These are phyloP conservation scores for Gossypium turneri DNA, from an alignment of 345 rosid genomes.

Conservation along the genomic window DNA sequence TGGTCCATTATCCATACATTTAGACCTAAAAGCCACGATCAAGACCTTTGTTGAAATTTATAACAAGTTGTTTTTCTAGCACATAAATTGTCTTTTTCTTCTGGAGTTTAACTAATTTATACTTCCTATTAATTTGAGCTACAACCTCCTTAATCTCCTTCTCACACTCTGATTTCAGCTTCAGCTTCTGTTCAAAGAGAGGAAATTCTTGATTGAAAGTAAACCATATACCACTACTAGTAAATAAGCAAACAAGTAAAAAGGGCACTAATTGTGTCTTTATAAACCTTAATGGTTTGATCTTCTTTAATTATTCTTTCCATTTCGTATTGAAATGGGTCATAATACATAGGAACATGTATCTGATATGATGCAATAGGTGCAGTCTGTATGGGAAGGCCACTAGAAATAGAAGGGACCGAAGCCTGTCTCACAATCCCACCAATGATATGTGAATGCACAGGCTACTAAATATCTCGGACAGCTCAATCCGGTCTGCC, in stretches of 20 bases:
- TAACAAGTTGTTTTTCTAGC: slow-evolving; percentile 37
- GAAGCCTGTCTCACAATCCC: slow-evolving; percentile 16
- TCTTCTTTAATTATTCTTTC: slow-evolving; percentile 43
- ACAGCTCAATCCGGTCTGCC: slow-evolving; percentile 18
- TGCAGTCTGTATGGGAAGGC: slow-evolving; percentile 25
- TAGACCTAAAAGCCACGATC: slow-evolving; percentile 55
- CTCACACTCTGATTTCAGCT: slow-evolving; percentile 40
- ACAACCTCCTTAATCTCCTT: slow-evolving; percentile 50
- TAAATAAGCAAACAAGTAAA: slow-evolving; percentile 17
- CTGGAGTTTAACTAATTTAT: slow-evolving; percentile 31
- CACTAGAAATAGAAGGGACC: slow-evolving; percentile 16
- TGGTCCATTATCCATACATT: slow-evolving; percentile 34
- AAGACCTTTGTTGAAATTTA: slow-evolving; percentile 35
- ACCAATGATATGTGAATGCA: background rate
- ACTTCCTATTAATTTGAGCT: slow-evolving; percentile 43
- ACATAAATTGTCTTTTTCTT: slow-evolving; percentile 33
- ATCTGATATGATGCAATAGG: slow-evolving; percentile 18
- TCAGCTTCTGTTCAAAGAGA: slow-evolving; percentile 42
- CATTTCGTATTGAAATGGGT: slow-evolving; percentile 62
- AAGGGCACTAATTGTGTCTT: slow-evolving; percentile 36
- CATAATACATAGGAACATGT: slow-evolving; percentile 24
- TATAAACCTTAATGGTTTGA: slow-evolving; percentile 24
- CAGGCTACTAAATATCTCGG: slow-evolving; percentile 16
- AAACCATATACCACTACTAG: background rate
- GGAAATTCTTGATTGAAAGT: no score